Percentiles rank a stretch among this genome's conserved stretches.
Evolutionary conservation across 2,329 filamentous ascomycete species (phyloP).

Genomic region (Aspergillus chevalieri): DNA sequence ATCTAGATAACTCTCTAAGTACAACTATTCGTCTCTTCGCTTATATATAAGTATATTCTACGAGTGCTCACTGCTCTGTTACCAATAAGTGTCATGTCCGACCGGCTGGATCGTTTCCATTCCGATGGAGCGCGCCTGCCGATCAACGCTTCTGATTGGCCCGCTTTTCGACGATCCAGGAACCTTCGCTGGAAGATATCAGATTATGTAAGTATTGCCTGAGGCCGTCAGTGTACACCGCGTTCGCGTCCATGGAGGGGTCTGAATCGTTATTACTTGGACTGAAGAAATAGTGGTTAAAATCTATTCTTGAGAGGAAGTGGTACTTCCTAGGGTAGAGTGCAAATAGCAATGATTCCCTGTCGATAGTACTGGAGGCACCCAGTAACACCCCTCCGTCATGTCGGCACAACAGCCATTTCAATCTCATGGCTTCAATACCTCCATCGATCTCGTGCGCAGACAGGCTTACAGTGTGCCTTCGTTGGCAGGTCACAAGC

Average conservation of each 20-base stretch:
- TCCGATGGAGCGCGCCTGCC: neutral
- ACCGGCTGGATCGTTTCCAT: neutral
- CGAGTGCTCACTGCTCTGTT: neutral
- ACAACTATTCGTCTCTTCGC: neutral
- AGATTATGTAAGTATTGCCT: neutral
- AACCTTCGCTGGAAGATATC: neutral
- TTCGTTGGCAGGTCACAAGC: conserved; percentile 47
- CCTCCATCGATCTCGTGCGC: conserved; percentile 38
- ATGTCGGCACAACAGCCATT: conserved; percentile 23
- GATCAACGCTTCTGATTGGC: neutral
- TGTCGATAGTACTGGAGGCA: no score
- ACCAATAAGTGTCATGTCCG: neutral
- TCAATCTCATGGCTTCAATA: conserved; percentile 50
- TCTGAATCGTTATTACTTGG: no score
- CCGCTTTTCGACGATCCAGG: neutral
- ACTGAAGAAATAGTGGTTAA: no score
- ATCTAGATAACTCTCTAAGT: neutral
- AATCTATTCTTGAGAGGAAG: no score
- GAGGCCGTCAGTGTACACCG: conserved; percentile 2
- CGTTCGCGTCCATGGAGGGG: no score
- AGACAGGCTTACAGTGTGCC: conserved; percentile 35
- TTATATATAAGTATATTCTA: neutral
- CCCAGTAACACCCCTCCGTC: neutral
- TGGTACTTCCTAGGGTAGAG: no score
- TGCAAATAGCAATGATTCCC: no score